Evolutionary conservation across 2,329 filamentous ascomycete genomes (phyloP).

Genomic region (Aspergillus brasiliensis): DNA sequence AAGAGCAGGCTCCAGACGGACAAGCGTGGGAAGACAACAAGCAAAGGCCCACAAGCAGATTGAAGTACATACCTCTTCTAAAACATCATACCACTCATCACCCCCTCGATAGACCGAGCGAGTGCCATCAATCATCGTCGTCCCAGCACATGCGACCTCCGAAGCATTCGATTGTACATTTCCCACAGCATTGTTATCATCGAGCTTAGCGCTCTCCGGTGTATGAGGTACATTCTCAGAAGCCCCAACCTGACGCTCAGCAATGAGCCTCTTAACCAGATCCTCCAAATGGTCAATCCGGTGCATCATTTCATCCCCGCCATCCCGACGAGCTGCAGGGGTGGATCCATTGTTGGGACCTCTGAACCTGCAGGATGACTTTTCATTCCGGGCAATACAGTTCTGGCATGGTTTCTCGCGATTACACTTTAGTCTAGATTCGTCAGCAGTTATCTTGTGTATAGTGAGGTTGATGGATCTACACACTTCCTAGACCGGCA

Average conservation of each 20-base stretch:
- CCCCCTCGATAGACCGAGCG: conserved; percentile 10
- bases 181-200: no score
- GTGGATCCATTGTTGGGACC: background rate
- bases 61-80: background rate
- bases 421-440: conserved; percentile 13
- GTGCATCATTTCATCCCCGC: conserved; percentile 2
- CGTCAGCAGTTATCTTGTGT: background rate
- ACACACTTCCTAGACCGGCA: conserved; percentile 13
- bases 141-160: conserved; percentile 1
- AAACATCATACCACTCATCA: conserved; percentile 14
- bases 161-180: background rate
- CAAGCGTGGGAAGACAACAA: no score
- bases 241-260: background rate
- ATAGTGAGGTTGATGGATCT: no score
- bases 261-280: conserved; percentile 11
- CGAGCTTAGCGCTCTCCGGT: background rate
- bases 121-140: conserved; percentile 6
- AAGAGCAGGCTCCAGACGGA: no score
- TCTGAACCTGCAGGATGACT: background rate
- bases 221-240: background rate
- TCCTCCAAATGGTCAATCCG: conserved; percentile 12
- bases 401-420: conserved; percentile 13
- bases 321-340: background rate
- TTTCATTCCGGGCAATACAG: conserved; percentile 3
- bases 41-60: no score